Evolutionary conservation across 2,329 filamentous ascomycete species (phyloP).

Genomic region (Rachicladosporium sp.): DNA sequence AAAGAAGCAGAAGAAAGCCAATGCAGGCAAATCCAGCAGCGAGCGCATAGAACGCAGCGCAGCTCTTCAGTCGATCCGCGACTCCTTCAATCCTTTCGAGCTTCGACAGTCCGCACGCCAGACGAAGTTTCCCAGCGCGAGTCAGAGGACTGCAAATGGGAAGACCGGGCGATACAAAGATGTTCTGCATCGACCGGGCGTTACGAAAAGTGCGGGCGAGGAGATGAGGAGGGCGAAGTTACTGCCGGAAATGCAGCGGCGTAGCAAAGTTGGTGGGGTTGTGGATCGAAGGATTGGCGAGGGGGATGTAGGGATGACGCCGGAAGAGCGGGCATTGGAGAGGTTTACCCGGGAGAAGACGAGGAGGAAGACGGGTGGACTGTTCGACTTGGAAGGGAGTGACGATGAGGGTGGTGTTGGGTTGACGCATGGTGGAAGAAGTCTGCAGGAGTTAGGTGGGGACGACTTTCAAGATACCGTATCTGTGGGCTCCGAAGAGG

Average conservation of each 20-base stretch:
- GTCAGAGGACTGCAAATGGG: slow-evolving; percentile 16
- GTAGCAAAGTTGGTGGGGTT: slow-evolving; percentile 86
- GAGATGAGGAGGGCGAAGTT: slow-evolving; percentile 75
- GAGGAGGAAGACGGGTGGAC: slow-evolving; percentile 60
- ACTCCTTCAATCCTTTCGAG: slow-evolving; percentile 97
- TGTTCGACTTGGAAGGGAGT: slow-evolving; percentile 86
- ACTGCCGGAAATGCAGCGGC: slow-evolving; percentile 75
- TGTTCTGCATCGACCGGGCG: slow-evolving; percentile 61
- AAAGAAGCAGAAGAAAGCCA: slow-evolving; percentile 79
- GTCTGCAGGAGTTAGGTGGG: slow-evolving; percentile 63
- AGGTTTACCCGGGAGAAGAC: slow-evolving; percentile 84
- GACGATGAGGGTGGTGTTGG: slow-evolving; percentile 40
- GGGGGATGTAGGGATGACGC: slow-evolving; percentile 83
- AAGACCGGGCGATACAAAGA: slow-evolving; percentile 41
- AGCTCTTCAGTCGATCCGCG: slow-evolving; percentile 77
- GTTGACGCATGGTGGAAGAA: slow-evolving; percentile 67
- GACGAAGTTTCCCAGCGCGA: slow-evolving; percentile 64
- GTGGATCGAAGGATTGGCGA: slow-evolving; percentile 91
- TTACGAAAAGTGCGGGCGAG: slow-evolving; percentile 76
- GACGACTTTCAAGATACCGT: slow-evolving; percentile 46
- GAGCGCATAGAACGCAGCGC: slow-evolving; percentile 65
- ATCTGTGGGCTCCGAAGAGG: slow-evolving; percentile 29
- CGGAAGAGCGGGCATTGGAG: slow-evolving; percentile 84
- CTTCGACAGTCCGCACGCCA: slow-evolving; percentile 63
- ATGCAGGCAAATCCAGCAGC: slow-evolving; percentile 49